Percentiles rank a stretch among this genome's conserved stretches.
These are phyloP conservation scores for Bassia scoparia DNA, from an alignment of 148 eudicot species.

Conservation along the genomic window DNA sequence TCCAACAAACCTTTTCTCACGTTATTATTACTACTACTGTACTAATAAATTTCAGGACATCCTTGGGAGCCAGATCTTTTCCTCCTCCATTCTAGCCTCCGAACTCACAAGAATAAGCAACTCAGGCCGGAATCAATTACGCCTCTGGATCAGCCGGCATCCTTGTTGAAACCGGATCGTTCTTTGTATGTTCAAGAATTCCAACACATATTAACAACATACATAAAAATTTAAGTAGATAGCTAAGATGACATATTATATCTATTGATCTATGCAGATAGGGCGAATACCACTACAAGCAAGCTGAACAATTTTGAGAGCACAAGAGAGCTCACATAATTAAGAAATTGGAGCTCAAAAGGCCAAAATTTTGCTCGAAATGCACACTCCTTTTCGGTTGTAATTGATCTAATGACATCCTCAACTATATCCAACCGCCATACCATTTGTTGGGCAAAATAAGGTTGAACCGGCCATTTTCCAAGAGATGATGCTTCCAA, in stretches of 20 bases:
- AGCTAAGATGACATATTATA: too few species aligned
- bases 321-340: slow-evolving; percentile 44
- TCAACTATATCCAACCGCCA: slow-evolving; percentile 50
- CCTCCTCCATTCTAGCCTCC: slow-evolving; percentile 56
- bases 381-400: slow-evolving; percentile 46
- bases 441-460: slow-evolving; percentile 36
- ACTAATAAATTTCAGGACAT: slow-evolving; percentile 53
- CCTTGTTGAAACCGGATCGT: slow-evolving; percentile 45
- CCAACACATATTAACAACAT: background rate
- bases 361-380: slow-evolving; percentile 26
- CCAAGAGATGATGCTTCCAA: slow-evolving; percentile 56
- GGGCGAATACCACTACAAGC: slow-evolving; percentile 50
- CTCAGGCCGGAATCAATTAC: slow-evolving; percentile 46
- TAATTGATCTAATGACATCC: slow-evolving; percentile 58
- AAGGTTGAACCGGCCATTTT: slow-evolving; percentile 36
- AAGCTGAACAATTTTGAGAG: slow-evolving; percentile 48
- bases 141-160: slow-evolving; percentile 76
- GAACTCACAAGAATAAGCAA: slow-evolving; percentile 29
- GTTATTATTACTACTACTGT: too few species aligned
- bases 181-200: slow-evolving; percentile 46
- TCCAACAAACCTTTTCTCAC: too few species aligned
- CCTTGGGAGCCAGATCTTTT: slow-evolving; percentile 45
- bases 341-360: slow-evolving; percentile 41
- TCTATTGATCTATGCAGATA: slow-evolving; percentile 34
- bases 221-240: too few species aligned